Base-by-base conservation (phyloP, 148 eudicot species). In the Agrostemma githago region DNA sequence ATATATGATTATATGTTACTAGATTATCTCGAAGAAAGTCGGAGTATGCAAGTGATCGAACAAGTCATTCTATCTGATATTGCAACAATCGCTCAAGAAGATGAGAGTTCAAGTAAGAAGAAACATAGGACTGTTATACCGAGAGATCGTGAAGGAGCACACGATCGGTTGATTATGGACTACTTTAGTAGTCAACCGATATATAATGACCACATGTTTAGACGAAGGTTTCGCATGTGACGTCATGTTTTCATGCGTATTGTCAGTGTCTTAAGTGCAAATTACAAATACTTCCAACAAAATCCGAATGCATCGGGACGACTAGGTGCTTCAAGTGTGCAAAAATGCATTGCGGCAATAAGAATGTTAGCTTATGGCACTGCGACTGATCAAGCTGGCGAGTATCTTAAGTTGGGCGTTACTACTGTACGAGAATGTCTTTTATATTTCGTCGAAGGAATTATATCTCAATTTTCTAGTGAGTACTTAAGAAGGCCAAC, bases 21-120 rank as follows among this genome's bases (percentile, higher is more conserved):
- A 2, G 59, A 68, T 68, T 68, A 17, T 68, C 34, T 48, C 38
- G 72, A 68, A 17, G 59, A 46, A n/a, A 68, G 57, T 68, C 40
- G 40, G 57, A 11, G 15, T 15, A 58, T 39, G 37, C 53, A 10
- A 58, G 57, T 48, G 57, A 68, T 48, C 0, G 72, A 68, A 43
- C 58, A 68, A 44, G 38, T 9, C 16, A 0, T 48, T 4, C 14
- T 58, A 34, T 37, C 15, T 38, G 10, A 17, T 34, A 58, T 39
- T 38, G 44, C 9, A 37, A 2, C 34, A 2, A 58, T 2, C 11
- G 43, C 15, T 34, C 34, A 72, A 58, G 37, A 16, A 5, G 17
- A 16, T 66, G 51, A 39, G 26, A 20, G 20, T 7, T 10, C 51
- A 6, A 0, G 16, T 57, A 58, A 72, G 51, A 72, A 72, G 21